Conservation (phyloP, 495 filamentous ascomycete genomes). For the Tuber melanosporum region DNA sequence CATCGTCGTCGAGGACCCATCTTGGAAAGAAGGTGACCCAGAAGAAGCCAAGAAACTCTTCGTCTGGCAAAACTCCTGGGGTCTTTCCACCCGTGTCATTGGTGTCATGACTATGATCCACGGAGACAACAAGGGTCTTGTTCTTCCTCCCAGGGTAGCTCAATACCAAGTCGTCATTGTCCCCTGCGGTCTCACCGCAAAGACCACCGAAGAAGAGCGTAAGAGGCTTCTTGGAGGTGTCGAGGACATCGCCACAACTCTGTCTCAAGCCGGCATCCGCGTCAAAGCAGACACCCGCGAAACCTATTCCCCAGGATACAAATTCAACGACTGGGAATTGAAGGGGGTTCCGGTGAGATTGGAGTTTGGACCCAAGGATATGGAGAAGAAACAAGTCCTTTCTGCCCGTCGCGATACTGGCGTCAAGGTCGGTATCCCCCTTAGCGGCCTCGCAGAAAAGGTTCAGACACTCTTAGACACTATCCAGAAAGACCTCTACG, state of each 20-base stretch:
- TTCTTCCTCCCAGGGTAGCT: constrained; percentile 79
- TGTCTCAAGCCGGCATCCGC: constrained; percentile 63
- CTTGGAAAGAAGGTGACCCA: constrained; percentile 55
- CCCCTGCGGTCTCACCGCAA: constrained; percentile 88
- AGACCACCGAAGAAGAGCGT: constrained; percentile 69
- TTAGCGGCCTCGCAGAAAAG: constrained; percentile 61
- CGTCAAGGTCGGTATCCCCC: constrained; percentile 65
- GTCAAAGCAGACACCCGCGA: constrained; percentile 71
- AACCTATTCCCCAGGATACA: constrained; percentile 85
- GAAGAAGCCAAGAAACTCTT: constrained; percentile 63
- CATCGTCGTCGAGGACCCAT: constrained; percentile 90
- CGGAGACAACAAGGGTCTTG: constrained; percentile 86
- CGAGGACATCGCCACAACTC: constrained; percentile 56
- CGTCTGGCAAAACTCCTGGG: constrained; percentile 99
- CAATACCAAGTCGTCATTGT: constrained; percentile 78
- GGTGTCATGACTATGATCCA: constrained; percentile 98
- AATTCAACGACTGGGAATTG: constrained; percentile 97
- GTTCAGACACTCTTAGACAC: constrained; percentile 76
- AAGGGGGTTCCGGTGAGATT: constrained; percentile 88
- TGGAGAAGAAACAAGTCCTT: constrained; percentile 71
- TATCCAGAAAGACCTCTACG: constrained; percentile 82
- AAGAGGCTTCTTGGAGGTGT: constrained; percentile 64
- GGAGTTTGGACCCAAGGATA: constrained; percentile 92
- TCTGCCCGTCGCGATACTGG: constrained; percentile 83
- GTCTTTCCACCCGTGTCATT: constrained; percentile 87